These are phyloP conservation scores for Tieghemostelium lacteum DNA, from an alignment of 78 protist genomes.

Conservation along the genomic window DNA sequence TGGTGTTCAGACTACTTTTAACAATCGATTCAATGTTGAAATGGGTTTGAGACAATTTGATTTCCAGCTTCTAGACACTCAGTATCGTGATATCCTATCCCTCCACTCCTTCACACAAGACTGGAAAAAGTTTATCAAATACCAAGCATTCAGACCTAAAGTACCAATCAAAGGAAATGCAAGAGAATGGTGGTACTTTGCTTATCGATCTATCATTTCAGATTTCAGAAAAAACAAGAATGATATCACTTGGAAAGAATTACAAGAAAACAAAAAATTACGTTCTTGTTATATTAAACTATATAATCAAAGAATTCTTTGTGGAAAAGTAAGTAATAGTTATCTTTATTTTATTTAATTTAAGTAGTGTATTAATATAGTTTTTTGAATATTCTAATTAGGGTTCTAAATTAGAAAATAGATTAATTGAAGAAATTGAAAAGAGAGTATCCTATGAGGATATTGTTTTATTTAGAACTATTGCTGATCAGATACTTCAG, in stretches of 20 bases:
- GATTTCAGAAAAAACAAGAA: constrained; percentile 26
- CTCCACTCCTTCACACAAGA: constrained; percentile 39
- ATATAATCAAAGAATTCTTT: constrained; percentile 5
- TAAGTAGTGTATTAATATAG: neutral
- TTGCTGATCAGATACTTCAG: constrained; percentile 29
- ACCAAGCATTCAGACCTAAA: constrained; percentile 27
- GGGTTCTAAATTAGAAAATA: constrained; percentile 25
- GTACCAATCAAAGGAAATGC: constrained; percentile 16
- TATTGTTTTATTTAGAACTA: constrained; percentile 56
- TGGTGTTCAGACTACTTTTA: constrained; percentile 18
- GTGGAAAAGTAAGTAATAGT: constrained; percentile 7
- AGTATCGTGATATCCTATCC: constrained; percentile 63
- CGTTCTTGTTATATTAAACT: constrained; percentile 56
- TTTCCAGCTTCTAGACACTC: constrained; percentile 38
- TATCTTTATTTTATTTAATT: too few relatives aligned
- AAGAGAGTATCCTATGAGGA: constrained; percentile 67
- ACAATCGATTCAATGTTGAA: neutral
- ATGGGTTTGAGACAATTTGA: constrained; percentile 51
- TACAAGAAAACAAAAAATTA: constrained; percentile 27
- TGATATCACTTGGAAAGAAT: constrained; percentile 38
- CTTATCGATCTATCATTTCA: constrained; percentile 43
- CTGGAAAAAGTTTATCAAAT: constrained; percentile 43
- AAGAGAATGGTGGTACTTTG: constrained; percentile 69
- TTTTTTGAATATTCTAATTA: neutral
- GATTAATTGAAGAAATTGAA: constrained; percentile 58